phyloP scores from a whole-genome alignment of 352 stramenopile genomes.

The Phytophthora lateralis region DNA sequence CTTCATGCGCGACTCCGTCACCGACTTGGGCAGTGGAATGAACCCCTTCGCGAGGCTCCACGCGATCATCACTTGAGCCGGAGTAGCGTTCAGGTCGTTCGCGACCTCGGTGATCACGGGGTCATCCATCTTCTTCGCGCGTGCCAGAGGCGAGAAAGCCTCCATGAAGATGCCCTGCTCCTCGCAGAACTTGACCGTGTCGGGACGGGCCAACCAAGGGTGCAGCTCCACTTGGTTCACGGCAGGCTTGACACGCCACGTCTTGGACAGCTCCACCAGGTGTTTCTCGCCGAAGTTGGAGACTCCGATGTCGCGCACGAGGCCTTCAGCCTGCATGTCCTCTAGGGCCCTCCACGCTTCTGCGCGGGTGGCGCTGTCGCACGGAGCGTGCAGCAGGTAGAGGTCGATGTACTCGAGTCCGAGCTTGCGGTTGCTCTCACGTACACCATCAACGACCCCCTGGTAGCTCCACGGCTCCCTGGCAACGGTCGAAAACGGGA shows the following conservation, averaged over 20 bases:
- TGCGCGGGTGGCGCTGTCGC: conserved; percentile 42
- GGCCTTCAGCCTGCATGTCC: conserved; percentile 50
- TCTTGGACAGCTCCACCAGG: conserved; percentile 54
- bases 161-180: conserved; percentile 41
- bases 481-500: conserved; percentile 5
- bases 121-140: conserved; percentile 37
- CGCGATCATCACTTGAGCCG: conserved; percentile 52
- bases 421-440: conserved; percentile 60
- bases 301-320: conserved; percentile 87
- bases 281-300: conserved; percentile 81
- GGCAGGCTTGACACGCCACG: conserved; percentile 54
- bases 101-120: conserved; percentile 33
- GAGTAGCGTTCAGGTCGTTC: conserved; percentile 24
- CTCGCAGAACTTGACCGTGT: conserved; percentile 23
- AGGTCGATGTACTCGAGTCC: conserved; percentile 82
- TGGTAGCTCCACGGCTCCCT: conserved; percentile 68
- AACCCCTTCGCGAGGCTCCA: conserved; percentile 55
- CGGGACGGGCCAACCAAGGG: conserved; percentile 59
- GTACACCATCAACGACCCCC: conserved; percentile 55
- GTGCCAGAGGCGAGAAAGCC: conserved; percentile 55
- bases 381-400: conserved; percentile 79
- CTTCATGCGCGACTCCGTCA: conserved; percentile 38
- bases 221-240: conserved; percentile 86
- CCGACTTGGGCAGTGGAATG: conserved; percentile 63
- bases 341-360: conserved; percentile 62